Conservation (phyloP, 352 stramenopile species). For the Phytopythium boreale region DNA sequence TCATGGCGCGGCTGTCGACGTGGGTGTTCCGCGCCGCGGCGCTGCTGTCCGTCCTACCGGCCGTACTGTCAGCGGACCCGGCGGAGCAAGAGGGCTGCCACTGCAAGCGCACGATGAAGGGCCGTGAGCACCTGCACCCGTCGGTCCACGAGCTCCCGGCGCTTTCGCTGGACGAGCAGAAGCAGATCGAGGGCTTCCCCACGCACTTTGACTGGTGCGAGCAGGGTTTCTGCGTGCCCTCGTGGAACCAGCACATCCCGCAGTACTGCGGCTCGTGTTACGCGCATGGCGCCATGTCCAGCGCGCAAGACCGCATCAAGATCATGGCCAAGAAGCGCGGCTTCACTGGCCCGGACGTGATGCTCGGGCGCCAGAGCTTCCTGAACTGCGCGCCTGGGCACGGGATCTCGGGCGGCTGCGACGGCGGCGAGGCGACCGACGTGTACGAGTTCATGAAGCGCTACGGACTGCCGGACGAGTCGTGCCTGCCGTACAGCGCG, state of each 20-base stretch:
- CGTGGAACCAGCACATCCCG: constrained; percentile 84
- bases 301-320: constrained; percentile 80
- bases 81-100: constrained; percentile 25
- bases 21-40: background rate
- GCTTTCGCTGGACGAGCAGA: constrained; percentile 33
- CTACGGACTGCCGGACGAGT: constrained; percentile 77
- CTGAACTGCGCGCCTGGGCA: constrained; percentile 79
- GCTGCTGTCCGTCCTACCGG: constrained; percentile 14
- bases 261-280: constrained; percentile 89
- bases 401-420: constrained; percentile 56
- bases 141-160: constrained; percentile 34
- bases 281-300: constrained; percentile 72
- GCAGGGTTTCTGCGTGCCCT: constrained; percentile 69
- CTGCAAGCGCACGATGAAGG: constrained; percentile 75
- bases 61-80: constrained; percentile 5
- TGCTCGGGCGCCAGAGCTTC: constrained; percentile 78
- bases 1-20: constrained; percentile 5
- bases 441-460: constrained; percentile 81
- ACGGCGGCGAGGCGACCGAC: constrained; percentile 66
- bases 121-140: constrained; percentile 64
- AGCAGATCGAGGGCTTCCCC: constrained; percentile 40
- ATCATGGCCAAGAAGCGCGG: constrained; percentile 63
- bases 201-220: constrained; percentile 91
- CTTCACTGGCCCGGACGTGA: constrained; percentile 66
- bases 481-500: constrained; percentile 77